These are phyloP conservation scores for Aspergillus oerlinghausenensis DNA, from an alignment of 2,329 filamentous ascomycete genomes.

Conservation along the genomic window DNA sequence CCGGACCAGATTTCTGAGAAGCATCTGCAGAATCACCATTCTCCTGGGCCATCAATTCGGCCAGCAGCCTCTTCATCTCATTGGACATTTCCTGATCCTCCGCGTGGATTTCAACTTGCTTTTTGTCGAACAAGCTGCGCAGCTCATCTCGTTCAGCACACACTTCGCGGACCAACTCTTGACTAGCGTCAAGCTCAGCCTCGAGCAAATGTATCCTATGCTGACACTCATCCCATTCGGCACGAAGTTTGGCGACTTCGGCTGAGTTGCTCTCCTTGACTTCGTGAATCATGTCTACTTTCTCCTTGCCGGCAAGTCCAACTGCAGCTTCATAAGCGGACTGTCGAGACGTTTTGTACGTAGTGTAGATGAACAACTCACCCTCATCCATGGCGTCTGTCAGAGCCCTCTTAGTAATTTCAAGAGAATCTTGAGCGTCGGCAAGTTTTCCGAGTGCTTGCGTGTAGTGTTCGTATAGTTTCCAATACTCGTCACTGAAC, in stretches of 20 bases:
- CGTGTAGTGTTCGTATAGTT: constrained; percentile 38
- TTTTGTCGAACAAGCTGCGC: constrained; percentile 35
- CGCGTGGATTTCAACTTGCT: constrained; percentile 35
- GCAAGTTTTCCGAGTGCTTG: constrained; percentile 34
- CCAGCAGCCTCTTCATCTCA: constrained; percentile 39
- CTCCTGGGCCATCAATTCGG: constrained; percentile 35
- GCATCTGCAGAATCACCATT: constrained; percentile 28
- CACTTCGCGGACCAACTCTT: constrained; percentile 34
- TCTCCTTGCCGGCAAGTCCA: constrained; percentile 33
- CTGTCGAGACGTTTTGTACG: neutral
- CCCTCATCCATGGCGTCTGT: constrained; percentile 33
- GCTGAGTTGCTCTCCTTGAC: constrained; percentile 32
- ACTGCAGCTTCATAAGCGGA: constrained; percentile 26
- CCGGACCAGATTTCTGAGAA: constrained; percentile 33
- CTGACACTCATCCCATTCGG: constrained; percentile 30
- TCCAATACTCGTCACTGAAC: constrained; percentile 37
- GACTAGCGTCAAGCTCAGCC: constrained; percentile 36
- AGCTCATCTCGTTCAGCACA: constrained; percentile 38
- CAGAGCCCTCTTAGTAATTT: constrained; percentile 33
- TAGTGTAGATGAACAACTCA: constrained; percentile 18
- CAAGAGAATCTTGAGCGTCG: constrained; percentile 33
- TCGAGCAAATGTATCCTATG: constrained; percentile 35
- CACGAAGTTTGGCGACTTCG: constrained; percentile 31
- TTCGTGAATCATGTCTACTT: constrained; percentile 34
- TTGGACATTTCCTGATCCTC: constrained; percentile 38